A percentile compares a stretch with the other conserved stretches of the same genome.
Conservation (phyloP, 495 filamentous ascomycete genomes). For the Annulohypoxylon maeteangense region DNA sequence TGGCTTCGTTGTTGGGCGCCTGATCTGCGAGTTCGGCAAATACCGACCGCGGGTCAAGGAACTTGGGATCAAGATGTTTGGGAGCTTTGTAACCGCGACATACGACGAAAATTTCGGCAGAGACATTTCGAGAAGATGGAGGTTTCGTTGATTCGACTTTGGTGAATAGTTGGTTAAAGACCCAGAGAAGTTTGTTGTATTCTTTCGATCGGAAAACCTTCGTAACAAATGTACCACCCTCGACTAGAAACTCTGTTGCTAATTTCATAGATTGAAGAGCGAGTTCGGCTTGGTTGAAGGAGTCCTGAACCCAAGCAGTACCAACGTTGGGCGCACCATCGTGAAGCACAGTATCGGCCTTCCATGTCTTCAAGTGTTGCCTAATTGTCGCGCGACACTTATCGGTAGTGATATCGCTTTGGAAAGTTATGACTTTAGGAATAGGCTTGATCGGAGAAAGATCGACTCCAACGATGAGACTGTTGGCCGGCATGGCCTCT, state of each 20-base stretch:
- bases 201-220: slow-evolving; percentile 99
- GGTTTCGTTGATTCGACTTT: slow-evolving; percentile 98
- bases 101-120: slow-evolving; percentile 97
- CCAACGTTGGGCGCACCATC: slow-evolving; percentile 98
- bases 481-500: slow-evolving; percentile 90
- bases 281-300: slow-evolving; percentile 97
- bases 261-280: slow-evolving; percentile 90
- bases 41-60: slow-evolving; percentile 88
- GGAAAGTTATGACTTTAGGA: slow-evolving; percentile 90
- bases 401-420: slow-evolving; percentile 97
- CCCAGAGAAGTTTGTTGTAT: slow-evolving; percentile 95
- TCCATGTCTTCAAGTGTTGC: slow-evolving; percentile 94
- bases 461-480: slow-evolving; percentile 94
- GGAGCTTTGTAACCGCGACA: slow-evolving; percentile 91
- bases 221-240: slow-evolving; percentile 94
- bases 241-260: slow-evolving; percentile 89
- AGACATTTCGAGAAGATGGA: slow-evolving; percentile 93
- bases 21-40: slow-evolving; percentile 93
- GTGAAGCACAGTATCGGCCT: slow-evolving; percentile 96
- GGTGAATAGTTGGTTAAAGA: slow-evolving; percentile 94
- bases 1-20: slow-evolving; percentile 95
- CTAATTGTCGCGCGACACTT: slow-evolving; percentile 94
- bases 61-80: slow-evolving; percentile 89
- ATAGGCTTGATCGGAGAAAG: slow-evolving; percentile 96
- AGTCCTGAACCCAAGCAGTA: slow-evolving; percentile 98